phyloP scores from a whole-genome alignment of 2,329 filamentous ascomycete species.

The Verticillium zaregamsianum region DNA sequence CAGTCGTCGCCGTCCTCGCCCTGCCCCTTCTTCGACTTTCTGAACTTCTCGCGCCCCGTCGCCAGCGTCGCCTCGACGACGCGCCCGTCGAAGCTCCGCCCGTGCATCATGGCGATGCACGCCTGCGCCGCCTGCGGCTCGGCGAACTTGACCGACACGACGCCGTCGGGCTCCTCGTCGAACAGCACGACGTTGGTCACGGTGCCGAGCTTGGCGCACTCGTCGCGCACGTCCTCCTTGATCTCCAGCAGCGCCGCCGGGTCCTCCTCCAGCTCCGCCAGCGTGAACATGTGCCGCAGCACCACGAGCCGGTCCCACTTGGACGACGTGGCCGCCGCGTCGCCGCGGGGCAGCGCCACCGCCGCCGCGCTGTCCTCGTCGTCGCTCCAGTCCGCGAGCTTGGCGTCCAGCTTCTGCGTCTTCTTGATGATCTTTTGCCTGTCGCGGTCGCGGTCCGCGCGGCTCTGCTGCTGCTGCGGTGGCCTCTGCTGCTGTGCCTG shows the following conservation, averaged over 20 bases:
- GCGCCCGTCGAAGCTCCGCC: constrained; percentile 71
- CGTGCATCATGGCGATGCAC: constrained; percentile 74
- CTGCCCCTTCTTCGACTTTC: constrained; percentile 56
- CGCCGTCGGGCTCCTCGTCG: constrained; percentile 78
- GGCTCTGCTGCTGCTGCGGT: constrained; percentile 3
- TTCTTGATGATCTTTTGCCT: constrained; percentile 89
- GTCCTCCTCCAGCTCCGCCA: constrained; percentile 80
- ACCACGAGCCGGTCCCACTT: constrained; percentile 79
- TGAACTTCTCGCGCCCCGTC: constrained; percentile 68
- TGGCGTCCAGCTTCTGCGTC: constrained; percentile 85
- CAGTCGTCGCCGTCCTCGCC: constrained; percentile 29
- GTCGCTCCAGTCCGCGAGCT: constrained; percentile 93
- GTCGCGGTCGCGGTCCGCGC: constrained; percentile 53
- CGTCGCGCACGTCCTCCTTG: constrained; percentile 89
- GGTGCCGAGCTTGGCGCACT: constrained; percentile 79
- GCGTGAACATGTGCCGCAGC: constrained; percentile 89
- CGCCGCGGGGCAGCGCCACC: no score
- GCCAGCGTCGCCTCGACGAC: constrained; percentile 68
- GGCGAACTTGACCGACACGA: constrained; percentile 80
- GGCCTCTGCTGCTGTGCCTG: constrained; percentile 37
- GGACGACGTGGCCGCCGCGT: constrained; percentile 12
- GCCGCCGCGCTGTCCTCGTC: constrained; percentile 61
- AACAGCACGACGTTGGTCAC: constrained; percentile 91
- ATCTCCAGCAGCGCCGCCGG: constrained; percentile 81
- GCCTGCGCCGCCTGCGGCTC: constrained; percentile 65